These are phyloP conservation scores for Paraleonurus japonicus DNA, from an alignment of 257 asterid genomes.

Conservation along the genomic window DNA sequence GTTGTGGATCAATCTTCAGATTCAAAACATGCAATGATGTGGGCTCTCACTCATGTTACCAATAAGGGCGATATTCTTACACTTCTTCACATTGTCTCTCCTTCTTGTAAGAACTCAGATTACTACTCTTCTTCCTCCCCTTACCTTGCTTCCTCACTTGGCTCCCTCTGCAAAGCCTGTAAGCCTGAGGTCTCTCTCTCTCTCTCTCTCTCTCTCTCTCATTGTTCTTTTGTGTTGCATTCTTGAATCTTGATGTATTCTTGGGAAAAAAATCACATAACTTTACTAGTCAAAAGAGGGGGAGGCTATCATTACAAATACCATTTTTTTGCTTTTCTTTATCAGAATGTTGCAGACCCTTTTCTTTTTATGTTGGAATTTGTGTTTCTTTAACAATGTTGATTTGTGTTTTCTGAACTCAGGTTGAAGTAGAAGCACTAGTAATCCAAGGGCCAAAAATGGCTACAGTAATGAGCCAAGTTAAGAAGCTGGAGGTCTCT, in stretches of 20 bases:
- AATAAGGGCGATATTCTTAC: constrained; percentile 79
- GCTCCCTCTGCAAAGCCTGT: constrained; percentile 79
- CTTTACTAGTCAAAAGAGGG: constrained; percentile 17
- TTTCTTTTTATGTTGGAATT: neutral
- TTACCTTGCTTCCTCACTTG: constrained; percentile 67
- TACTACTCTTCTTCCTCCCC: constrained; percentile 39
- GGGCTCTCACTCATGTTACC: constrained; percentile 89
- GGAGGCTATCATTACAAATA: constrained; percentile 24
- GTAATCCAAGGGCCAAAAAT: constrained; percentile 80
- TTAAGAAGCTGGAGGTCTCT: constrained; percentile 87
- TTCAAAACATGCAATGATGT: constrained; percentile 86
- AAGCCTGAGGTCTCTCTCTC: constrained; percentile 67
- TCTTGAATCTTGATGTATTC: neutral
- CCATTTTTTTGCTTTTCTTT: constrained; percentile 18
- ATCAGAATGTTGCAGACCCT: constrained; percentile 25
- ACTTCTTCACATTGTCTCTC: constrained; percentile 64
- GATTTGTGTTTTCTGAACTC: neutral
- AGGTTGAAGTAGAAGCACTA: constrained; percentile 94
- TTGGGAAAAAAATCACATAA: neutral
- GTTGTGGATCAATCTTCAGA: constrained; percentile 74
- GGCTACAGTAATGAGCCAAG: constrained; percentile 84
- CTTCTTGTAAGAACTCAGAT: constrained; percentile 34
- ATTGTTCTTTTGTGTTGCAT: too few relatives aligned
- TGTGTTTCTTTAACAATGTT: neutral
- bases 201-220: neutral